phyloP scores from a whole-genome alignment of 345 rosid species.

The Eucalyptus erythrocorys region DNA sequence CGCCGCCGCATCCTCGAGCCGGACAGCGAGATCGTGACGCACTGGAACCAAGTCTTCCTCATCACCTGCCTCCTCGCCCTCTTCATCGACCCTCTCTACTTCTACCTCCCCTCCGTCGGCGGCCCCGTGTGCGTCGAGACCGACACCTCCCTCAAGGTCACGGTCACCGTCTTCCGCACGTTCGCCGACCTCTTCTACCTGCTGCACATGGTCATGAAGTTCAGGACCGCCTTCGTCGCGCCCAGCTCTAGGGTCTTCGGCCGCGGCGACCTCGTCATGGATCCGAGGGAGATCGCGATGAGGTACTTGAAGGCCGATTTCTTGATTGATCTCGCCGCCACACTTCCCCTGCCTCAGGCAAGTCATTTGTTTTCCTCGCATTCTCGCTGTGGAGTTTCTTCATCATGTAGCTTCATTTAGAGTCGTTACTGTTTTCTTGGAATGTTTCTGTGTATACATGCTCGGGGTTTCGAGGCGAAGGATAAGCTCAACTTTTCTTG shows the following conservation, averaged over 20 bases:
- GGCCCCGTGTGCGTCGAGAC: constrained; percentile 42
- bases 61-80: constrained; percentile 60
- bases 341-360: constrained; percentile 84
- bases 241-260: constrained; percentile 74
- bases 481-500: background rate
- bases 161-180: constrained; percentile 56
- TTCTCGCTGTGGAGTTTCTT: background rate
- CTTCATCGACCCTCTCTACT: constrained; percentile 83
- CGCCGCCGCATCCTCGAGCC: constrained; percentile 82
- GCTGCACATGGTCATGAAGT: constrained; percentile 64
- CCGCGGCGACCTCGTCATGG: constrained; percentile 86
- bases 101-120: constrained; percentile 52
- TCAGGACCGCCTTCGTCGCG: constrained; percentile 72
- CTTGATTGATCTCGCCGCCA: constrained; percentile 62
- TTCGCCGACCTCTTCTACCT: constrained; percentile 53
- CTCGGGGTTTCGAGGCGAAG: background rate
- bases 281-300: constrained; percentile 50
- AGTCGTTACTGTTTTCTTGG: background rate
- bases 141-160: constrained; percentile 33
- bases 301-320: constrained; percentile 67
- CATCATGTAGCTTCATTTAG: background rate
- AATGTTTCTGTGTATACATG: background rate
- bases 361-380: background rate
- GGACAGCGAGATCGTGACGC: constrained; percentile 66
- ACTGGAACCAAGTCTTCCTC: constrained; percentile 90